Evolutionary conservation across 805 yeast genomes (phyloP).

Genomic region (Yueomyces sp.): DNA sequence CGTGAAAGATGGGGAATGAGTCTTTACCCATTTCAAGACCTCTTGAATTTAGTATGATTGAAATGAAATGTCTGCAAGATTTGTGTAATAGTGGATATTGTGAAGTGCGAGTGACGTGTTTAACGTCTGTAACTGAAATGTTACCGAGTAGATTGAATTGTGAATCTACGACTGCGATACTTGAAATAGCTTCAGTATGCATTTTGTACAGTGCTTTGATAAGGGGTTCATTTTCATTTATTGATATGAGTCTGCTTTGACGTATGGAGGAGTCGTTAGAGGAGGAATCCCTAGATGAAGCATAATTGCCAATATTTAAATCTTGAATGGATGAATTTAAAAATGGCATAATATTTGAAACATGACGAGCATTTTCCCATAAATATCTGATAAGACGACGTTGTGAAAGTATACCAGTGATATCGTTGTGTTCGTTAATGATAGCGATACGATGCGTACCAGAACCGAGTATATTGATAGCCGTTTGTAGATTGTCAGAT

Average conservation of each 20-base stretch:
- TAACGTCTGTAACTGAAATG: conserved; percentile 87
- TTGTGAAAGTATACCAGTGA: conserved; percentile 80
- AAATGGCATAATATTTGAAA: conserved; percentile 65
- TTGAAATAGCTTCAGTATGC: conserved; percentile 72
- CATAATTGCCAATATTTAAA: conserved; percentile 56
- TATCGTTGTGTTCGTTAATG: conserved; percentile 36
- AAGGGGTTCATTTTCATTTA: conserved; percentile 72
- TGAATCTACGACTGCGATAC: conserved; percentile 82
- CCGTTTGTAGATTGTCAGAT: conserved; percentile 38
- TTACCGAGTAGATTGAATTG: conserved; percentile 69
- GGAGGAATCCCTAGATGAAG: conserved; percentile 8
- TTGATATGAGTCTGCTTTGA: conserved; percentile 48
- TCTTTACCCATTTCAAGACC: conserved; percentile 81
- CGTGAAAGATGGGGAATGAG: conserved; percentile 92
- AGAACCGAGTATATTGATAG: conserved; percentile 72
- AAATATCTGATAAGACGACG: conserved; percentile 70
- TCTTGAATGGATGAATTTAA: conserved; percentile 55
- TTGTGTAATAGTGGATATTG: conserved; percentile 69
- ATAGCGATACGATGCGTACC: conserved; percentile 93
- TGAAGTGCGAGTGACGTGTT: conserved; percentile 69
- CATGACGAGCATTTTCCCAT: conserved; percentile 86
- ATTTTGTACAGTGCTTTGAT: conserved; percentile 76
- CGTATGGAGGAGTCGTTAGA: conserved; percentile 20
- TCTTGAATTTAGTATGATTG: conserved; percentile 73
- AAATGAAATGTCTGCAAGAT: conserved; percentile 74